Evolutionary conservation across 2,329 filamentous ascomycete genomes (phyloP), one percentile per base, ranked within the genome.

Genomic region (Cercospora sp.): DNA sequence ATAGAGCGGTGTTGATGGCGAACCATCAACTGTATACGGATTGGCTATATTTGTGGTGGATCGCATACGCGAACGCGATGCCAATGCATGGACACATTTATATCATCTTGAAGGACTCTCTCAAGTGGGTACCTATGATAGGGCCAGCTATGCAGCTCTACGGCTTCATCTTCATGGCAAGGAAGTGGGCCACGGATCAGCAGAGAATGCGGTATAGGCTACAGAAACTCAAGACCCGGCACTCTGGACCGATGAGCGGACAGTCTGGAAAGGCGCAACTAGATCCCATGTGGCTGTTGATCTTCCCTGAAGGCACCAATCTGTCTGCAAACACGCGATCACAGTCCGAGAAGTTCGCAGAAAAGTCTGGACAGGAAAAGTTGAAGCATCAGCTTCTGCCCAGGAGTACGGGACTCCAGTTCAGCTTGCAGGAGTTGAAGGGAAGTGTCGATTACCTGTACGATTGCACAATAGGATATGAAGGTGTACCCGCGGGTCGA

Each of bases 1-100:
- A 94, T 78, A 87, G 93, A 64, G 81, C 95, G 75, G 85, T 96
- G 57, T 82, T 96, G 79, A 90, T 96, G 73, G 91, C 93, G 30
- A 96, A 96, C 77, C 93, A 96, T 77, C 92, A 95, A 76, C 79
- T 84, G 67, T 73, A 77, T 79, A 94, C 92, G 9, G 92, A 96
- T 80, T 96, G 92, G 92, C 80, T 96, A 20, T 96, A 96, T 78
- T 86, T 96, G n/a, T 96, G 93, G 93, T 96, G 93, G 93, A 88
- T 90, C 23, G 90, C 88, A 59, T 96, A 96, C 76, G 90, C 91
- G 36, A 89, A 90, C 45, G 58, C 59, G 12, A 67, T 72, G 28
- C 84, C 85, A 42, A 92, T 92, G 87, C 91, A 95, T 75, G 93
- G 93, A 9, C 90, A 94, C 77, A 84, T 96, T 73, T 96, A 92